Base-by-base conservation (phyloP, 2,329 filamentous ascomycete species). In the Pestalotiopsis sp. region DNA sequence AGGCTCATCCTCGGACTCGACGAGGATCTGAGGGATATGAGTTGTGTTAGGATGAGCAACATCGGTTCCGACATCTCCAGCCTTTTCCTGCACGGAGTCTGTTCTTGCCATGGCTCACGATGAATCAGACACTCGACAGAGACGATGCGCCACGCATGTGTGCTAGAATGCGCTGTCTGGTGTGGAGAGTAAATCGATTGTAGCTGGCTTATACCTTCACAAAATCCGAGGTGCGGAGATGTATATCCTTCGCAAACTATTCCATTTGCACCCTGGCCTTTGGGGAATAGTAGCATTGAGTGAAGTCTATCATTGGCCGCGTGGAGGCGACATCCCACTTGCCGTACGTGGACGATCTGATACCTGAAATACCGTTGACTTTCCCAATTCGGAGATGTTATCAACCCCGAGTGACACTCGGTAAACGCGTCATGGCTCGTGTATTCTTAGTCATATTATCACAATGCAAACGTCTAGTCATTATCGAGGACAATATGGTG, bases 1-100 rank as follows among this genome's bases (percentile, higher is more conserved):
- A 20, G 64, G 45, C 27, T 66, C 64, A 36, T 66, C 45, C 20
- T 66, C 64, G 3, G 49, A 57, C 45, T 66, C 45, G 25, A 14
- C 41, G 5, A 65, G 38, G 2, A 52, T 25, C n/a, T 52, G 38
- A 20, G 41, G 45, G 6, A 52, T 23, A n/a, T 52, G 45, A 17
- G 45, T 9, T n/a, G n/a, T 11, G 2, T 52, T n/a, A 6, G n/a
- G 9, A 3, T 17, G 20, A 23, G 14, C 7, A 2, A 4, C 45
- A 3, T 9, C 45, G 5, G 1, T 17, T 3, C n/a, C 5, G 11
- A 20, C 3, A 9, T 36, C 31, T 36, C 31, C 31, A 36, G 31
- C 6, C 6, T 36, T 36, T 36, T 36, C 31, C 31, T 36, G 17
- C 17, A 3, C 0, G 1, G 14, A 52, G 9, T 20, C 17, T 52